These are phyloP conservation scores for Fraxinus dipetala DNA, from an alignment of 305 asterid species.

Conservation along the genomic window DNA sequence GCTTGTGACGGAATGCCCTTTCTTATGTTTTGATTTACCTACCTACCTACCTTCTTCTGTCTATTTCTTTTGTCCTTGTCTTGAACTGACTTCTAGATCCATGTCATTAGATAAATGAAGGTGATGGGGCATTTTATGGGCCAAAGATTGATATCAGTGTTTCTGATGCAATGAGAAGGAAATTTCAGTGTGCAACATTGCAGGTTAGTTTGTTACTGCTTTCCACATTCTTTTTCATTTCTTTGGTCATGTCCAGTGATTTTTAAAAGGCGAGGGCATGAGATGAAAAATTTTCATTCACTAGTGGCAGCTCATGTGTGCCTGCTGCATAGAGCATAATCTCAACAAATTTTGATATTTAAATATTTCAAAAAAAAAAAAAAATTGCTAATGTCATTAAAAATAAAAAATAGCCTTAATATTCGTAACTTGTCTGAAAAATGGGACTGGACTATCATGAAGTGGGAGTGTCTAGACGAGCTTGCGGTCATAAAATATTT, in stretches of 20 bases:
- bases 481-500: neutral
- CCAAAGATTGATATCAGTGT: constrained; percentile 98
- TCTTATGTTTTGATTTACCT: constrained; percentile 17
- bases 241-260: constrained; percentile 8
- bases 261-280: neutral
- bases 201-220: constrained; percentile 51
- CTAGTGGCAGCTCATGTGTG: neutral
- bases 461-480: neutral
- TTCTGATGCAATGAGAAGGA: constrained; percentile 94
- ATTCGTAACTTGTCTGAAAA: neutral
- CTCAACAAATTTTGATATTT: neutral
- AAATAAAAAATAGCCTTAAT: neutral
- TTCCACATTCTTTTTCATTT: constrained; percentile 11
- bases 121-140: constrained; percentile 98
- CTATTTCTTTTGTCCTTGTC: constrained; percentile 1
- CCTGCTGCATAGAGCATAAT: neutral
- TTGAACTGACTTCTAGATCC: constrained; percentile 24
- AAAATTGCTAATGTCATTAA: neutral
- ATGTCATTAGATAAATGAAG: constrained; percentile 73
- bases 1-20: neutral
- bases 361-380: neutral
- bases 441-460: neutral
- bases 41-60: neutral
- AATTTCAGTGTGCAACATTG: constrained; percentile 96
- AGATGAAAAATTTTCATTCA: neutral